A percentile compares a stretch with the other conserved stretches of the same genome.
Evolutionary conservation across 1,284 basidiomycete genomes (phyloP).

Genomic region (Ganoderma multipileum): DNA sequence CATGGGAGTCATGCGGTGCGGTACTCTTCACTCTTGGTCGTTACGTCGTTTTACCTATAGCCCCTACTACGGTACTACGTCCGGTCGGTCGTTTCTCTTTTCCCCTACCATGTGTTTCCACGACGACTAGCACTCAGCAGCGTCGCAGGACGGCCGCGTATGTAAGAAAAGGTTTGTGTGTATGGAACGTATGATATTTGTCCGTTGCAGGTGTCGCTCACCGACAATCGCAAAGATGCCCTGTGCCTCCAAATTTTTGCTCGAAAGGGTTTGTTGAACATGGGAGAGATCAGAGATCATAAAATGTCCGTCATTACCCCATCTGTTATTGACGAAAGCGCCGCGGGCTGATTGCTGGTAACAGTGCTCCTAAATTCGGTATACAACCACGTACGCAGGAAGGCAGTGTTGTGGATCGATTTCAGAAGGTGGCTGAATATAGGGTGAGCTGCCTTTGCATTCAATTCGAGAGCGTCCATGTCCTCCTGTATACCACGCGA

Average conservation of each 20-base stretch:
- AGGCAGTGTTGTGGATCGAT: background rate
- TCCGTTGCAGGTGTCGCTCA: conserved; percentile 4
- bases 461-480: background rate
- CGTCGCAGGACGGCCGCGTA: background rate
- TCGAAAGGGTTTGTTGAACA: background rate
- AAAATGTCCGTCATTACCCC: conserved; percentile 1
- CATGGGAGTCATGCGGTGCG: conserved; percentile 34
- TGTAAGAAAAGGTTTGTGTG: conserved; percentile 10
- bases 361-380: background rate
- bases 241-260: no score
- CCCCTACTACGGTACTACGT: conserved; percentile 31
- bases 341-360: conserved; percentile 2
- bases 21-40: conserved; percentile 22
- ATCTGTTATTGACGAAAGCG: background rate
- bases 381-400: background rate
- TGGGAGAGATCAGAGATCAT: background rate
- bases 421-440: background rate
- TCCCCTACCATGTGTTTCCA: conserved; percentile 9
- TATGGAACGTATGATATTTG: conserved; percentile 3
- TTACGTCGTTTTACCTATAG: conserved; percentile 23
- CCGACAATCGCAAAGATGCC: background rate
- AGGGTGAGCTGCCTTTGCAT: background rate
- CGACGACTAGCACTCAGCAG: background rate
- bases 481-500: background rate
- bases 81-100: conserved; percentile 38